Percentiles rank a stretch among this genome's conserved stretches.
phyloP scores from a whole-genome alignment of 768 basidiomycete genomes.

The Saitozyma podzolica region DNA sequence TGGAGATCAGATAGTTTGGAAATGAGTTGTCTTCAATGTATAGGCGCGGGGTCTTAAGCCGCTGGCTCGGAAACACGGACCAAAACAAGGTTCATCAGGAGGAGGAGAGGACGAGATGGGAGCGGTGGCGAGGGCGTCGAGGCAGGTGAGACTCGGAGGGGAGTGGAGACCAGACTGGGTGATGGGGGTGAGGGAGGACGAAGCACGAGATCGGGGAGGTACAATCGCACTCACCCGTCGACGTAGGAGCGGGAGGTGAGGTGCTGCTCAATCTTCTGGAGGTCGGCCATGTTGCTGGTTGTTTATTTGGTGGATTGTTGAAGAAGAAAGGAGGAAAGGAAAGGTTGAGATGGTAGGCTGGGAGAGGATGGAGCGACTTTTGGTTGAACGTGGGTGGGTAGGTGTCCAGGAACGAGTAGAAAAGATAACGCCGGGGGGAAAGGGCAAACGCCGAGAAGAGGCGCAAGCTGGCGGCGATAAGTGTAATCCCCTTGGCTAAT shows the following conservation, averaged over 20 bases:
- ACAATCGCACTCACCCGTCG: slow-evolving; percentile 45
- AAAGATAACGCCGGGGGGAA: slow-evolving; percentile 1
- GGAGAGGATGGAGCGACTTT: neutral
- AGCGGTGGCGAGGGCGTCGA: too few relatives aligned
- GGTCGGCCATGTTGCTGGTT: slow-evolving; percentile 45
- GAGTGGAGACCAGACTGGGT: too few relatives aligned
- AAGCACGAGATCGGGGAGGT: neutral
- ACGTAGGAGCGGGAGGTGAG: slow-evolving; percentile 62
- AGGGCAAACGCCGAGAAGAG: neutral
- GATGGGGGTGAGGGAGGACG: slow-evolving; percentile 1
- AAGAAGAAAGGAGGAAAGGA: neutral
- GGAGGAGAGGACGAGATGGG: slow-evolving; percentile 1
- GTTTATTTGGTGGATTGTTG: neutral
- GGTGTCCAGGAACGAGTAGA: neutral
- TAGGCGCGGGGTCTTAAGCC: slow-evolving; percentile 53
- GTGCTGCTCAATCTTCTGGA: slow-evolving; percentile 72
- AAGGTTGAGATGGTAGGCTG: neutral
- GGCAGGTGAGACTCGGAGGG: too few relatives aligned
- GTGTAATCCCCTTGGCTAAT: too few relatives aligned
- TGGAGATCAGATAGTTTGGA: slow-evolving; percentile 51
- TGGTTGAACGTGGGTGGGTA: neutral
- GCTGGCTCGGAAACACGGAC: slow-evolving; percentile 55
- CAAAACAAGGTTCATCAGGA: slow-evolving; percentile 53
- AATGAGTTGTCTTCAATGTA: slow-evolving; percentile 49
- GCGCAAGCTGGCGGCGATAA: neutral